Percentiles rank a stretch among this genome's conserved stretches.
phyloP scores from a whole-genome alignment of 805 yeast species.

The Maudiozyma bulderi region DNA sequence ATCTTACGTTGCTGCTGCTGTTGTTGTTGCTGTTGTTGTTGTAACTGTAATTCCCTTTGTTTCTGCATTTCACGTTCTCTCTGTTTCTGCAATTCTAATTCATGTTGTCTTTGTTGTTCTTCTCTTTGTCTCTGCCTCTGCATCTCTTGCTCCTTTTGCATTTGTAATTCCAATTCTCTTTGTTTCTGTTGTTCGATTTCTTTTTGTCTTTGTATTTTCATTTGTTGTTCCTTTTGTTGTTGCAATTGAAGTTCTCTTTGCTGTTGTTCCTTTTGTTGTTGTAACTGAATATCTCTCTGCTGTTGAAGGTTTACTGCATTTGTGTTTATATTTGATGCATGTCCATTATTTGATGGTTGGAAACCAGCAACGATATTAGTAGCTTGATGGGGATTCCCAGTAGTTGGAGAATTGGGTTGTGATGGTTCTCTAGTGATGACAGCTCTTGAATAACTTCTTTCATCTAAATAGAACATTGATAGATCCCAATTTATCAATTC shows the following conservation, averaged over 20 bases:
- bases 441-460: constrained; percentile 29
- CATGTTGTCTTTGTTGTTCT: not conserved
- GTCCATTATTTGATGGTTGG: too few species aligned
- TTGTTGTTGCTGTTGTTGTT: constrained; percentile 2
- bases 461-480: constrained; percentile 32
- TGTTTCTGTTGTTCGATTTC: not conserved
- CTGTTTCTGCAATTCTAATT: not conserved
- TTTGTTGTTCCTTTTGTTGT: not conserved
- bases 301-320: too few species aligned
- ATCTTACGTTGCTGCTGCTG: too few species aligned
- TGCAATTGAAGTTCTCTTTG: not conserved
- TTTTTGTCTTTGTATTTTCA: not conserved
- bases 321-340: too few species aligned
- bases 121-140: not conserved
- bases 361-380: not conserved
- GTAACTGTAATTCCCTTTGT: not conserved
- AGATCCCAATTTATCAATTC: constrained; percentile 44
- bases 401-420: not conserved
- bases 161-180: not conserved
- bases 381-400: not conserved
- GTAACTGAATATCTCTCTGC: too few species aligned
- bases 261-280: constrained; percentile 4
- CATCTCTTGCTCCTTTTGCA: constrained; percentile 1
- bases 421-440: constrained; percentile 8
- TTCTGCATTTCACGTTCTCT: not conserved